Evolutionary conservation across 164 flowering plant genomes (phyloP), one percentile per base, ranked within the genome.

Genomic region (Protea cynaroides): DNA sequence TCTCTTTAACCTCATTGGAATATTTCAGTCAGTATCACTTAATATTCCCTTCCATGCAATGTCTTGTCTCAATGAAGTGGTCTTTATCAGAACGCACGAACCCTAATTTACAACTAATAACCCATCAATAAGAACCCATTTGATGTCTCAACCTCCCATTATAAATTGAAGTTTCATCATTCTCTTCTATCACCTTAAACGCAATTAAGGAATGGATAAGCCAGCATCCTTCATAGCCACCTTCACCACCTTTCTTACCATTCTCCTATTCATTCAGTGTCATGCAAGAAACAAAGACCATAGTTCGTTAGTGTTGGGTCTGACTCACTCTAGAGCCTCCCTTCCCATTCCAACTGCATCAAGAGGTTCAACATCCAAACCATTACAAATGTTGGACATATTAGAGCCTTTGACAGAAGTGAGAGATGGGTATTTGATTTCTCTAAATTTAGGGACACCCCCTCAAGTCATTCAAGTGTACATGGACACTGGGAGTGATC

Each of bases 401-500:
- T 66, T 72, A 59, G 86, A 81, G 80, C 89, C 86, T 59, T 68
- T 87, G 10, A 82, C 78, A 72, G 86, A 67, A 75, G 71, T 73
- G 9, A 83, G 88, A 73, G 92, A 87, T 72, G 92, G 92, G 9
- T 87, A 83, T 71, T 38, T 85, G 37, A 81, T 87, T 60, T 73
- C 93, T 53, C 67, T 87, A 13, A 82, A 76, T 59, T 40, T 87
- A 63, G 93, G 93, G 25, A 80, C 88, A 61, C 90, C 93, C 37
- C 79, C 86, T 56, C 88, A 87, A 63, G 71, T 73, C 71, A 74
- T 85, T 49, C 88, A 82, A 75, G 86, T 84, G 3, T 85, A 79
- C 57, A 74, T 87, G 85, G 93, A 87, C 64, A 83, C 93, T 11
- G 93, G 93, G 6, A 87, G 93, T 73, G 93, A 87, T 65, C 93